These are phyloP conservation scores for Venturia aucupariae DNA, from an alignment of 2,329 filamentous ascomycete species.

Conservation along the genomic window DNA sequence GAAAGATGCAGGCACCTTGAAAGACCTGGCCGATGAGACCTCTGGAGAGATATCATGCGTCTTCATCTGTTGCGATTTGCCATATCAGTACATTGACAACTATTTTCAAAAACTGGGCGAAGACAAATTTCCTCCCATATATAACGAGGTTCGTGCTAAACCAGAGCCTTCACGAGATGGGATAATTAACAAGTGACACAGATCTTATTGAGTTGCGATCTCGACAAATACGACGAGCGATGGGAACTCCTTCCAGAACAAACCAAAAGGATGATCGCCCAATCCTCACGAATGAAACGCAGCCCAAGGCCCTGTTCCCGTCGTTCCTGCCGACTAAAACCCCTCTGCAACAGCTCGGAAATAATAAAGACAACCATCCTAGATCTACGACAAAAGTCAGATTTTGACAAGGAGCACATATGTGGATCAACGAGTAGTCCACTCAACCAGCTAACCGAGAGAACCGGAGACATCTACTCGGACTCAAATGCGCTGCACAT, in stretches of 20 bases:
- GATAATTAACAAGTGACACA: slow-evolving; percentile 39
- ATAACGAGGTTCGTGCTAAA: slow-evolving; percentile 31
- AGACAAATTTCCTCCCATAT: slow-evolving; percentile 41
- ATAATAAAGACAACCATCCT: not conserved
- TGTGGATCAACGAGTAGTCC: slow-evolving; percentile 5
- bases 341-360: slow-evolving; percentile 1
- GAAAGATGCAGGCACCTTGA: slow-evolving; percentile 37
- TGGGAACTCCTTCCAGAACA: slow-evolving; percentile 39
- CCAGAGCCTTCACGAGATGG: slow-evolving; percentile 47
- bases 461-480: not conserved
- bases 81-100: slow-evolving; percentile 53
- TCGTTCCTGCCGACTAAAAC: not conserved
- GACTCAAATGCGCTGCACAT: not conserved
- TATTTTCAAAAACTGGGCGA: slow-evolving; percentile 49
- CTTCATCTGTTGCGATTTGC: slow-evolving; percentile 54
- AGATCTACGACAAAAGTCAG: slow-evolving; percentile 5
- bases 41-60: slow-evolving; percentile 43
- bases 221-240: slow-evolving; percentile 45
- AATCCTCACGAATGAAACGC: not conserved
- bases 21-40: slow-evolving; percentile 32
- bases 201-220: slow-evolving; percentile 42
- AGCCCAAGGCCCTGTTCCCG: not conserved
- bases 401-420: slow-evolving; percentile 11
- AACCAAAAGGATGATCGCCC: not conserved
- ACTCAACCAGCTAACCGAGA: slow-evolving; percentile 2